Conservation (phyloP, 495 filamentous ascomycete genomes). For the Hypoxylon perforatum region DNA sequence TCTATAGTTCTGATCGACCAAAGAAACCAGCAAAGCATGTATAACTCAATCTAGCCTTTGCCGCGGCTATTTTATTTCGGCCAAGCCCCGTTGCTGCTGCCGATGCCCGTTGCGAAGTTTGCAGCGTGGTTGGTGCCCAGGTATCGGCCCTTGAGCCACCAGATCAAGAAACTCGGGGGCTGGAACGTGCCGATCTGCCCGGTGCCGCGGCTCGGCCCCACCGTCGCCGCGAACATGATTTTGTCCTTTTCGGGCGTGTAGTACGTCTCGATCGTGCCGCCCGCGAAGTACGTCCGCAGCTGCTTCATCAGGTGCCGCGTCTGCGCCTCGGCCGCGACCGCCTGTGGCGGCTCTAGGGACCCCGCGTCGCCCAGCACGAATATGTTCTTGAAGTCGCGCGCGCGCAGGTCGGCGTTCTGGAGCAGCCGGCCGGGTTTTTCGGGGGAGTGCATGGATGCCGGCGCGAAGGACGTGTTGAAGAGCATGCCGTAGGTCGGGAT, state of each 20-base stretch:
- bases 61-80: constrained; percentile 16
- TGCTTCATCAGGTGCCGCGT: constrained; percentile 44
- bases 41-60: too few relatives aligned
- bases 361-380: constrained; percentile 57
- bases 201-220: constrained; percentile 60
- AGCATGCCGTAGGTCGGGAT: constrained; percentile 55
- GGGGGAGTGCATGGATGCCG: constrained; percentile 38
- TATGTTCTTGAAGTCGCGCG: constrained; percentile 48
- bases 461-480: constrained; percentile 57
- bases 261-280: constrained; percentile 28
- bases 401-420: constrained; percentile 50
- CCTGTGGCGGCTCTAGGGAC: constrained; percentile 41
- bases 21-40: too few relatives aligned
- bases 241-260: constrained; percentile 23
- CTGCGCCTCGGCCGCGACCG: constrained; percentile 33
- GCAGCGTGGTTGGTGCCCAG: constrained; percentile 44
- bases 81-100: constrained; percentile 27
- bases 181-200: constrained; percentile 61
- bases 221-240: constrained; percentile 49
- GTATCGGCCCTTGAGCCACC: constrained; percentile 56
- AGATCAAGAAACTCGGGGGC: constrained; percentile 57
- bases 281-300: constrained; percentile 39
- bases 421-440: constrained; percentile 44
- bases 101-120: constrained; percentile 30
- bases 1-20: too few relatives aligned